phyloP scores from a whole-genome alignment of 2,329 filamentous ascomycete genomes.

The Pseudofabraea citricarpa region DNA sequence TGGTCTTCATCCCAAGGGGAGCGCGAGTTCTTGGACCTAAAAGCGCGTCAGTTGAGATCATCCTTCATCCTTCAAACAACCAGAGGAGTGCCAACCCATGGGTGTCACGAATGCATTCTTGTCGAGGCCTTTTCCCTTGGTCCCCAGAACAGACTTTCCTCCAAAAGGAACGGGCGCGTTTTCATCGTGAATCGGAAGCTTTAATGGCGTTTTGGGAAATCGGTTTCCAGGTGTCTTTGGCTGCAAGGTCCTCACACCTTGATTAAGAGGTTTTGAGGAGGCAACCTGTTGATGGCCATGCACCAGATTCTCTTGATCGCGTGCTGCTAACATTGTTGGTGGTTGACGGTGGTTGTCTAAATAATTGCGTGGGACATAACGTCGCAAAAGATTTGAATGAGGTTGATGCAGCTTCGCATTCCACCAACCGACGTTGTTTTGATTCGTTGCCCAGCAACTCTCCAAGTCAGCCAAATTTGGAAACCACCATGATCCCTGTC shows the following conservation, averaged over 20 bases:
- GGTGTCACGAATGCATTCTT: slow-evolving; percentile 74
- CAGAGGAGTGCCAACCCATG: slow-evolving; percentile 69
- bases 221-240: slow-evolving; percentile 77
- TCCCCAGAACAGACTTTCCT: slow-evolving; percentile 54
- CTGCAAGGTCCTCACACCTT: slow-evolving; percentile 53
- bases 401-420: not conserved
- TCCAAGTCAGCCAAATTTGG: slow-evolving; percentile 2
- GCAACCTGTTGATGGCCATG: slow-evolving; percentile 68
- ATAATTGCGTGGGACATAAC: too few relatives aligned
- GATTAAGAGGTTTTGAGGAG: slow-evolving; percentile 67
- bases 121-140: slow-evolving; percentile 50
- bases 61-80: too few relatives aligned
- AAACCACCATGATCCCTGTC: not conserved
- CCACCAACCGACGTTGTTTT: not conserved
- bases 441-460: slow-evolving; percentile 3
- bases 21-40: slow-evolving; percentile 60
- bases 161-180: slow-evolving; percentile 60
- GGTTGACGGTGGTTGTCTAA: slow-evolving; percentile 5
- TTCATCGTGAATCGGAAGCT: slow-evolving; percentile 75
- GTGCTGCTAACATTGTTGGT: slow-evolving; percentile 65
- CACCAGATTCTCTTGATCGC: slow-evolving; percentile 85
- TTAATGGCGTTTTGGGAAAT: slow-evolving; percentile 78
- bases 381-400: too few relatives aligned
- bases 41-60: too few relatives aligned
- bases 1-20: slow-evolving; percentile 89